A percentile compares a stretch with the other conserved stretches of the same genome.
phyloP scores from a whole-genome alignment of 2,329 filamentous ascomycete species.

The Colletotrichum cordylinicola region DNA sequence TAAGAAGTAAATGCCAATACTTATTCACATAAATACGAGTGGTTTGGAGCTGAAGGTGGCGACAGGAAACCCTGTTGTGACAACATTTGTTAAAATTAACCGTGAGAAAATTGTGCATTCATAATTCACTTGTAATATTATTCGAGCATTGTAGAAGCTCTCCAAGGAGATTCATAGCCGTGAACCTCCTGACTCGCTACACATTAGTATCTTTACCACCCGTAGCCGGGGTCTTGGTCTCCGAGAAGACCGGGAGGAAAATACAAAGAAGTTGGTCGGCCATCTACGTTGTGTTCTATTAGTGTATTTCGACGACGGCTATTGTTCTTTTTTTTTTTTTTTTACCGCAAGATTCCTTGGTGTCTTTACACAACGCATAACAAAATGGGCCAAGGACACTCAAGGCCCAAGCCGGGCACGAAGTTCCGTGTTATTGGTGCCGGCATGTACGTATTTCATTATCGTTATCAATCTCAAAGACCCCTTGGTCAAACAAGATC shows the following conservation, averaged over 20 bases:
- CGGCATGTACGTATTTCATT: constrained; percentile 19
- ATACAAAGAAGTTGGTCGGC: not conserved
- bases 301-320: not conserved
- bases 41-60: too few species aligned
- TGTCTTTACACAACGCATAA: not conserved
- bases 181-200: not conserved
- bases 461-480: not conserved
- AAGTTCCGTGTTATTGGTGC: constrained; percentile 30
- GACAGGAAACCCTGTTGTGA: too few species aligned
- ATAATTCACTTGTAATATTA: not conserved
- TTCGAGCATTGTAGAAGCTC: not conserved
- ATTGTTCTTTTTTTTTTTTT: not conserved
- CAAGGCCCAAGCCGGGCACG: constrained; percentile 24
- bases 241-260: not conserved
- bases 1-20: too few species aligned
- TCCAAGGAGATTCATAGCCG: not conserved
- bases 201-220: not conserved
- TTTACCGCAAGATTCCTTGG: not conserved
- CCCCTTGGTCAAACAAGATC: not conserved
- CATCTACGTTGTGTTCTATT: not conserved
- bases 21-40: too few species aligned
- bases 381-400: constrained; percentile 28
- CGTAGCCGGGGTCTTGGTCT: not conserved
- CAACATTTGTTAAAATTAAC: too few species aligned
- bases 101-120: too few species aligned